These are phyloP conservation scores for Apiospora saccharicola DNA, from an alignment of 2,329 filamentous ascomycete genomes.

Conservation along the genomic window DNA sequence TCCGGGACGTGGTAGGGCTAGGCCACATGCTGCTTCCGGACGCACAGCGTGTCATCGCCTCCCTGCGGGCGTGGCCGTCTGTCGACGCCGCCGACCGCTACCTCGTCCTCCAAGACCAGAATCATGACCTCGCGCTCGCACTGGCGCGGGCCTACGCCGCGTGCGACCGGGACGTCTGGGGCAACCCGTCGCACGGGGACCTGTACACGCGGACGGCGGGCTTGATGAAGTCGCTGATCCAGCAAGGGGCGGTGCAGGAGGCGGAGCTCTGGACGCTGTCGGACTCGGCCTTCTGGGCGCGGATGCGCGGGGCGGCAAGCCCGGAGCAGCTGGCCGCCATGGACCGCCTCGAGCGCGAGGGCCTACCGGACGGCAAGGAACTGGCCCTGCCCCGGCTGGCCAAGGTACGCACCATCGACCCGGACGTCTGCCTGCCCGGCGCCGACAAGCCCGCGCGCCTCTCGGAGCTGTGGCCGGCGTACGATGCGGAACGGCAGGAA, in stretches of 20 bases:
- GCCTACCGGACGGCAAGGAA: conserved; percentile 34
- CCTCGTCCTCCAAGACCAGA: conserved; percentile 42
- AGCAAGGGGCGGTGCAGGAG: conserved; percentile 38
- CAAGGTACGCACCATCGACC: conserved; percentile 45
- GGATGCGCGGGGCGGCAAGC: conserved; percentile 36
- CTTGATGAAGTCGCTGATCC: conserved; percentile 39
- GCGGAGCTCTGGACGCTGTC: conserved; percentile 44
- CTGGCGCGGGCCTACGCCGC: conserved; percentile 45
- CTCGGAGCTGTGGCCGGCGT: conserved; percentile 33
- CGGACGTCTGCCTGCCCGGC: conserved; percentile 36
- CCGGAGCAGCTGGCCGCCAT: conserved; percentile 31
- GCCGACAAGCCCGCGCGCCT: conserved; percentile 30
- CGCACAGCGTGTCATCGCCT: conserved; percentile 37
- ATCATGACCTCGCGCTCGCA: conserved; percentile 36
- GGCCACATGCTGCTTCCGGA: conserved; percentile 41
- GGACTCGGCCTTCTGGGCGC: conserved; percentile 46
- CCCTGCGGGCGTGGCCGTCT: conserved; percentile 41
- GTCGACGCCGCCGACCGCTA: conserved; percentile 36
- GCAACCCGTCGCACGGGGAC: conserved; percentile 45
- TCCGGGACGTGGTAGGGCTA: conserved; percentile 46
- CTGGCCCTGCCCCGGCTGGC: conserved; percentile 38
- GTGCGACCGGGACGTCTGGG: conserved; percentile 47
- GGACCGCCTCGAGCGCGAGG: conserved; percentile 35
- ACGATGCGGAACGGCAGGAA: conserved; percentile 32
- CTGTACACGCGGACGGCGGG: conserved; percentile 44